Evolutionary conservation across 75 land plant species (phyloP).

Genomic region (Sequoiadendron giganteum): DNA sequence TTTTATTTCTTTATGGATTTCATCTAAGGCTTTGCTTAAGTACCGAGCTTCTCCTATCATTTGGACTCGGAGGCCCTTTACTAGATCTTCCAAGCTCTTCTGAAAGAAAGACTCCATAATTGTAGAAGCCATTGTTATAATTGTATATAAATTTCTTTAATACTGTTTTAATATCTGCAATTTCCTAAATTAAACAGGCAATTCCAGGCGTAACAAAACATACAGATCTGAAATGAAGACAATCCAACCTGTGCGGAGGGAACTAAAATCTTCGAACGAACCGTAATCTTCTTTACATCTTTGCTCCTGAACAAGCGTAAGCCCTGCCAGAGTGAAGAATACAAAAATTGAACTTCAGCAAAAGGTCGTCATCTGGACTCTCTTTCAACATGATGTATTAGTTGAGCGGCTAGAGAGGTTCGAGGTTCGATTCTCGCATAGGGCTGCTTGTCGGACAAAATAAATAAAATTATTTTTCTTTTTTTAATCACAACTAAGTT

Average conservation of each 20-base stretch:
- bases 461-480: too few relatives aligned
- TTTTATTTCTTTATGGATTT: conserved; percentile 80
- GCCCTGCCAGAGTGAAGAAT: neutral
- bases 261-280: neutral
- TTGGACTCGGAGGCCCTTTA: conserved; percentile 64
- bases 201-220: neutral
- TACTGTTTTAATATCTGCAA: neutral
- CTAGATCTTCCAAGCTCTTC: conserved; percentile 78
- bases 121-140: conserved; percentile 9
- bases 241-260: neutral
- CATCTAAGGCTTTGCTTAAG: conserved; percentile 64
- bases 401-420: too few relatives aligned
- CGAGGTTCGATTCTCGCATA: neutral
- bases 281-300: neutral
- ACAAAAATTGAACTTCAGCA: too few relatives aligned
- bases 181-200: neutral
- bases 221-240: neutral
- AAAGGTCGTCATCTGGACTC: neutral
- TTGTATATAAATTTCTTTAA: neutral
- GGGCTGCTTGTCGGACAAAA: too few relatives aligned
- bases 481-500: too few relatives aligned
- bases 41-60: conserved; percentile 45
- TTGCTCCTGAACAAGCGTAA: neutral
- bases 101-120: conserved; percentile 84
- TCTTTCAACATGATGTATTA: too few relatives aligned